These are phyloP conservation scores for Musa balbisiana DNA, from an alignment of 202 grass and related monocot species.

Conservation along the genomic window DNA sequence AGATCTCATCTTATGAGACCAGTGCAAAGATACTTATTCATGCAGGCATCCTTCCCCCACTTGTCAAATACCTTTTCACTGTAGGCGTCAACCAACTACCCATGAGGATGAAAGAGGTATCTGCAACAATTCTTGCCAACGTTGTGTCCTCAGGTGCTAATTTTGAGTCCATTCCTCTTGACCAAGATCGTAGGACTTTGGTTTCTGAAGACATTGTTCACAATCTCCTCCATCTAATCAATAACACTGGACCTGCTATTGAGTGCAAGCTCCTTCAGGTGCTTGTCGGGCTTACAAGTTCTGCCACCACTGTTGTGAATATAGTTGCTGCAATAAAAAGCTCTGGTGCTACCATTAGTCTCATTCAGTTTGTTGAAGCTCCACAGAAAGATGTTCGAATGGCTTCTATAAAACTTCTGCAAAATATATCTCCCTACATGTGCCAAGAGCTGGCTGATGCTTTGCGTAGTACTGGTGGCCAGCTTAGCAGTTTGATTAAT, in stretches of 20 bases:
- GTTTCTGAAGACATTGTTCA: conserved; percentile 60
- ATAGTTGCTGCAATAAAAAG: conserved; percentile 55
- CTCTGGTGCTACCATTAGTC: conserved; percentile 57
- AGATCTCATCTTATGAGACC: conserved; percentile 49
- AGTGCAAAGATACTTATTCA: conserved; percentile 59
- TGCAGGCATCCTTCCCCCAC: conserved; percentile 40
- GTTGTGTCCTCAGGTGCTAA: conserved; percentile 46
- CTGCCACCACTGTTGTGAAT: conserved; percentile 31
- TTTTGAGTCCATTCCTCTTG: conserved; percentile 36
- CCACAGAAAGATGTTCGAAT: conserved; percentile 46
- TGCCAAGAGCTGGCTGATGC: conserved; percentile 53
- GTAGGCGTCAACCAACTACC: conserved; percentile 46
- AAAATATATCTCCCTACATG: conserved; percentile 53
- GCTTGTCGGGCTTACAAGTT: conserved; percentile 39
- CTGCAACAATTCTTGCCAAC: conserved; percentile 53
- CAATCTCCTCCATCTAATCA: conserved; percentile 60
- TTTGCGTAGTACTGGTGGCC: conserved; percentile 40
- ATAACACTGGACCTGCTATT: conserved; percentile 57
- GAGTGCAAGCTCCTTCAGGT: conserved; percentile 64
- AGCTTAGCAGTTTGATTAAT: conserved; percentile 45
- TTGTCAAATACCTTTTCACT: conserved; percentile 50
- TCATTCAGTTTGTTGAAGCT: conserved; percentile 64
- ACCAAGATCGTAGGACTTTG: conserved; percentile 36
- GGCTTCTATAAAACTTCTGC: conserved; percentile 47
- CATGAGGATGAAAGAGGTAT: conserved; percentile 54